A percentile compares a stretch with the other conserved stretches of the same genome.
These are phyloP conservation scores for Barnettozyma salicaria DNA, from an alignment of 805 yeast genomes.

Conservation along the genomic window DNA sequence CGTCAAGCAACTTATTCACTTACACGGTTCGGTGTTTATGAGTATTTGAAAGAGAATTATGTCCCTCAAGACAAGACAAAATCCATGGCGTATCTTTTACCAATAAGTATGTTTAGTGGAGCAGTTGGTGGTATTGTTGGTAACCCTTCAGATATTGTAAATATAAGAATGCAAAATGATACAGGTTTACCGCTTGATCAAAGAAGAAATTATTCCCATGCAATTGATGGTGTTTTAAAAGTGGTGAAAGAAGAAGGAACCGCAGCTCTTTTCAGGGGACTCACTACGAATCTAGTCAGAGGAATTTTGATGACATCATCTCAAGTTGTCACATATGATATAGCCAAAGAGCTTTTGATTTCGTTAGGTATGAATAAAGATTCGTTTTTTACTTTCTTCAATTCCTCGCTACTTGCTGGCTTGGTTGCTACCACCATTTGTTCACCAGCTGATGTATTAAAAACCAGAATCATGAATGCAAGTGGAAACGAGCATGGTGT, in stretches of 20 bases:
- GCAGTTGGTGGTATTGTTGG: constrained; percentile 82
- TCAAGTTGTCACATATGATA: constrained; percentile 83
- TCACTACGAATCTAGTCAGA: constrained; percentile 70
- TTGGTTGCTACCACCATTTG: constrained; percentile 87
- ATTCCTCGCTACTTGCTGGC: constrained; percentile 77
- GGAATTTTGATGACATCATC: constrained; percentile 88
- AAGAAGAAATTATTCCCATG: constrained; percentile 71
- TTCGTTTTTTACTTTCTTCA: constrained; percentile 65
- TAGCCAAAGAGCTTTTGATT: constrained; percentile 59
- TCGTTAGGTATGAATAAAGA: constrained; percentile 48
- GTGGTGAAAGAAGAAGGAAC: constrained; percentile 58
- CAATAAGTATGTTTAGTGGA: constrained; percentile 82
- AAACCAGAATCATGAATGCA: constrained; percentile 80
- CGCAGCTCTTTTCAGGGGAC: constrained; percentile 59
- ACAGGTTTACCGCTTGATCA: constrained; percentile 56
- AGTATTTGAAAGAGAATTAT: constrained; percentile 56
- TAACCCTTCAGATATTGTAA: constrained; percentile 82
- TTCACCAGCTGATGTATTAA: constrained; percentile 88
- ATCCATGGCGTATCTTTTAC: constrained; percentile 54
- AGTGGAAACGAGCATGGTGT: constrained; percentile 39
- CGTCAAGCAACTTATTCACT: constrained; percentile 89
- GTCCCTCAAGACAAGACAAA: constrained; percentile 40
- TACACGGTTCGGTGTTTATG: constrained; percentile 83
- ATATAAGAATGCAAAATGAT: constrained; percentile 89
- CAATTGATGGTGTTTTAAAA: constrained; percentile 65